Evolutionary conservation across 495 filamentous ascomycete species (phyloP).

Genomic region (Amniculicola lignicola): DNA sequence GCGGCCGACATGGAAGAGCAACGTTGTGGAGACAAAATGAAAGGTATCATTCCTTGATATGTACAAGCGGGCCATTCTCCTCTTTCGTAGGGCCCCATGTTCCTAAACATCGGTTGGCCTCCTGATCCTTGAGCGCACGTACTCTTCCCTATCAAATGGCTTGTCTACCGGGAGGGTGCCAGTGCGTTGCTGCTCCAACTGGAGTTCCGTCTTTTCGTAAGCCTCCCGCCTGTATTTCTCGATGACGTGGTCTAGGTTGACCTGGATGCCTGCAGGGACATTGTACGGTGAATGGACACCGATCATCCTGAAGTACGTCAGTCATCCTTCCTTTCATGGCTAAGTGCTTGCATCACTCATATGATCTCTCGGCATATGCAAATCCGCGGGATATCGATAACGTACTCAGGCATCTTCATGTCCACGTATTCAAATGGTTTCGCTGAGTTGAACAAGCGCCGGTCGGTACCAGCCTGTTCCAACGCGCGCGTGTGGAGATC

Average conservation of each 20-base stretch:
- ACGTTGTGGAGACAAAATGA: too few relatives aligned
- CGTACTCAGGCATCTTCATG: conserved; percentile 69
- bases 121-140: too few relatives aligned
- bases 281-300: conserved; percentile 62
- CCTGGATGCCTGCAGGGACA: conserved; percentile 58
- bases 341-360: neutral
- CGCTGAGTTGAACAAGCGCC: conserved; percentile 62
- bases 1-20: too few relatives aligned
- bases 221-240: conserved; percentile 62
- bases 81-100: too few relatives aligned
- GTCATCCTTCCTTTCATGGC: conserved; percentile 1
- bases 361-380: neutral
- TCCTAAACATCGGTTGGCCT: too few relatives aligned
- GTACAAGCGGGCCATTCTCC: too few relatives aligned
- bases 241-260: conserved; percentile 58
- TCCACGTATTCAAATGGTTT: conserved; percentile 47
- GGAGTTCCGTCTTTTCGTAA: conserved; percentile 50
- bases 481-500: conserved; percentile 59
- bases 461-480: conserved; percentile 67
- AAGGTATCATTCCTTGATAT: too few relatives aligned
- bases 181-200: conserved; percentile 38
- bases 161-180: conserved; percentile 36
- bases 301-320: conserved; percentile 50
- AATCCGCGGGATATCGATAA: neutral
- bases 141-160: conserved; percentile 15